Evolutionary conservation across 306 rosid genomes (phyloP).

Genomic region (Lathyrus tuberosus): DNA sequence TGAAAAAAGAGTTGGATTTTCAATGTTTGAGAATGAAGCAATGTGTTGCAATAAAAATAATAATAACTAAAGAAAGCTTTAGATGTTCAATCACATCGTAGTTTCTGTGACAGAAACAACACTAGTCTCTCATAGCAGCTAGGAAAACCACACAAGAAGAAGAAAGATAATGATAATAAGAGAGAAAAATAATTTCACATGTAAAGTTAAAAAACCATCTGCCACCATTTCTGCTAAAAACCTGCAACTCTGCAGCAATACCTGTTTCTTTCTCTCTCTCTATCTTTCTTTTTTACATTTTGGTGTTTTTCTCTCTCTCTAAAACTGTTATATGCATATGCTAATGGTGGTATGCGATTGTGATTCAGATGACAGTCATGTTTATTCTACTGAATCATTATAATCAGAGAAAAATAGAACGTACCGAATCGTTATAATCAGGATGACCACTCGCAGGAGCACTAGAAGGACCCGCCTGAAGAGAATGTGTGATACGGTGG

Average conservation of each 20-base stretch:
- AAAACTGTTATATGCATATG: slow-evolving; percentile 35
- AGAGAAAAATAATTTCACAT: slow-evolving; percentile 63
- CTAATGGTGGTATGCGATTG: neutral
- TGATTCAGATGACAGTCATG: neutral
- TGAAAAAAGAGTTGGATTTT: slow-evolving; percentile 26
- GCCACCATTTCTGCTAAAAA: slow-evolving; percentile 69
- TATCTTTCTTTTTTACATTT: slow-evolving; percentile 34
- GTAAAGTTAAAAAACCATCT: slow-evolving; percentile 79
- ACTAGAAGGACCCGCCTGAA: too few species aligned
- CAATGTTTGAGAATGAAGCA: neutral
- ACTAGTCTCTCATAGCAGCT: slow-evolving; percentile 5
- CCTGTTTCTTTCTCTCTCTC: slow-evolving; percentile 33
- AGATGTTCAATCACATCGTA: slow-evolving; percentile 80
- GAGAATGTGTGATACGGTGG: too few species aligned
- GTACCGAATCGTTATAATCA: too few species aligned
- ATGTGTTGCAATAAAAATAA: neutral
- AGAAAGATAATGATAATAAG: neutral
- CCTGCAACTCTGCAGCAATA: slow-evolving; percentile 70
- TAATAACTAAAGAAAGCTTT: slow-evolving; percentile 34
- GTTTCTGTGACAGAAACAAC: slow-evolving; percentile 45
- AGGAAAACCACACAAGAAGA: slow-evolving; percentile 39
- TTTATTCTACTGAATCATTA: too few species aligned
- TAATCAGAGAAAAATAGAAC: too few species aligned
- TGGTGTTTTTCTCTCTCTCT: slow-evolving; percentile 31
- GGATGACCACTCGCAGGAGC: too few species aligned